These are phyloP conservation scores for Eimeria praecox DNA, from an alignment of 169 alveolate species.

Conservation along the genomic window DNA sequence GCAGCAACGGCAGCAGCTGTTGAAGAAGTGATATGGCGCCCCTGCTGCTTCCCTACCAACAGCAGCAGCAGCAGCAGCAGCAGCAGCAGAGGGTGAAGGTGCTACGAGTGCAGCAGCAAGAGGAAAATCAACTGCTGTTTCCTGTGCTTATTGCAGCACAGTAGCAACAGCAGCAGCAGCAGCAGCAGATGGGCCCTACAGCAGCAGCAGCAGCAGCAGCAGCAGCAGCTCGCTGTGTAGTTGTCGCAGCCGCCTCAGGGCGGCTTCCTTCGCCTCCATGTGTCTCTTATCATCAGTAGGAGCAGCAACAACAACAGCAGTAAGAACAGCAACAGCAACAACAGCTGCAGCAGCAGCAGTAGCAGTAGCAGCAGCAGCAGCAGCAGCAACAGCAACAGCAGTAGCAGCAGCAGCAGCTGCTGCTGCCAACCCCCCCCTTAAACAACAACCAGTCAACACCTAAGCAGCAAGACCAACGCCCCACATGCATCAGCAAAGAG, in stretches of 20 bases:
- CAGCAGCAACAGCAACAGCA: no score
- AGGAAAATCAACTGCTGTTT: neutral
- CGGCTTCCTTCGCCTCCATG: neutral
- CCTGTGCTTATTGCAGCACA: neutral
- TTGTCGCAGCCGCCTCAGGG: neutral
- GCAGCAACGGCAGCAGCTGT: conserved; percentile 9
- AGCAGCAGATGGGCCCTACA: neutral
- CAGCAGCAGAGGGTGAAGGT: neutral
- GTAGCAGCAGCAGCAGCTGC: no score
- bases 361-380: neutral
- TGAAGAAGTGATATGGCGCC: neutral
- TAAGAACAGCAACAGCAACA: neutral
- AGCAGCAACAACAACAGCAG: neutral
- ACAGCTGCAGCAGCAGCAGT: conserved; percentile 1
- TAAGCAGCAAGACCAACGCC: no score
- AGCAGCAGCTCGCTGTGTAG: neutral
- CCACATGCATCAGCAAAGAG: neutral
- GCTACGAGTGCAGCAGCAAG: neutral
- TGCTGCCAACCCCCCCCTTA: no score
- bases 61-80: conserved; percentile 41
- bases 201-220: conserved; percentile 12
- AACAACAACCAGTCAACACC: no score
- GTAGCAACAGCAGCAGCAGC: neutral
- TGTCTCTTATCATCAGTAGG: neutral
- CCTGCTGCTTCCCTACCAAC: neutral